Percentiles rank a stretch among this genome's conserved stretches.
Conservation (phyloP, 805 yeast species). For the Wickerhamomyces chambardii region DNA sequence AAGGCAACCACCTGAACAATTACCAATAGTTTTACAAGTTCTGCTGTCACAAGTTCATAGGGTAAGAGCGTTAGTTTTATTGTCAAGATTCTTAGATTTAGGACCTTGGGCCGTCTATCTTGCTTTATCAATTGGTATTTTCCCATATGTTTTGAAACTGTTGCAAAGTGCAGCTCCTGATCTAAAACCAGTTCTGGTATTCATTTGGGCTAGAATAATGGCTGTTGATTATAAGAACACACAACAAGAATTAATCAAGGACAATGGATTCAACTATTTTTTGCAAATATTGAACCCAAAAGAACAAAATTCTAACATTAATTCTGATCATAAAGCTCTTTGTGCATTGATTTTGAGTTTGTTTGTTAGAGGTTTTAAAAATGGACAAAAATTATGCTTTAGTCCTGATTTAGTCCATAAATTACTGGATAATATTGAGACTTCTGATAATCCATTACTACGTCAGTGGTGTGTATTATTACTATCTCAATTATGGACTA, state of each 20-base stretch:
- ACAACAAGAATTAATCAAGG: slow-evolving; percentile 87
- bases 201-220: slow-evolving; percentile 97
- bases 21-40: slow-evolving; percentile 91
- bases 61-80: slow-evolving; percentile 73
- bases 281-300: slow-evolving; percentile 61
- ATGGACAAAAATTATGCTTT: slow-evolving; percentile 75
- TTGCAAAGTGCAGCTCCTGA: slow-evolving; percentile 95
- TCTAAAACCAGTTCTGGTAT: slow-evolving; percentile 85
- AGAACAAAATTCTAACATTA: slow-evolving; percentile 12
- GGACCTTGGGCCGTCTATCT: slow-evolving; percentile 98
- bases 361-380: slow-evolving; percentile 71
- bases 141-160: slow-evolving; percentile 86
- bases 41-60: slow-evolving; percentile 91
- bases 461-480: slow-evolving; percentile 90
- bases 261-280: slow-evolving; percentile 84
- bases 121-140: slow-evolving; percentile 89
- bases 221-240: slow-evolving; percentile 87
- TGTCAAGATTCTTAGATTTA: slow-evolving; percentile 80
- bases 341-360: slow-evolving; percentile 85
- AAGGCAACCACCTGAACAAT: slow-evolving; percentile 85
- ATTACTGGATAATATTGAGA: slow-evolving; percentile 53
- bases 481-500: slow-evolving; percentile 67
- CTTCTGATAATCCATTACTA: slow-evolving; percentile 74
- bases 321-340: slow-evolving; percentile 84
- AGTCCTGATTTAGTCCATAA: slow-evolving; percentile 65